Evolutionary conservation across 2,329 filamentous ascomycete genomes (phyloP).

Genomic region (Fusarium continuum): DNA sequence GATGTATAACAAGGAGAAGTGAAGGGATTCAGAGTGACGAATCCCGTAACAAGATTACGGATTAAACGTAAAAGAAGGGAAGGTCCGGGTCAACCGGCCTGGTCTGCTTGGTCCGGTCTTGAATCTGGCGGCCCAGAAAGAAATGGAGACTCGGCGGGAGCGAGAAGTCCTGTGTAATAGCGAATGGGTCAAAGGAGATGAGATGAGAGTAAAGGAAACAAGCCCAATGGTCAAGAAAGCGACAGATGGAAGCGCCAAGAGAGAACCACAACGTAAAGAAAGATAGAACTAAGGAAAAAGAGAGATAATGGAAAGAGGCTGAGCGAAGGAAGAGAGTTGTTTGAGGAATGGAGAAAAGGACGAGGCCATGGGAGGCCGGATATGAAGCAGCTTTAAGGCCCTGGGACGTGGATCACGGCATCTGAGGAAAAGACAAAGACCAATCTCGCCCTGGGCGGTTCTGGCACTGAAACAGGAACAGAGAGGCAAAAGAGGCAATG

Average conservation of each 20-base stretch:
- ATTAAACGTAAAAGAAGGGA: constrained; percentile 39
- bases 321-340: constrained; percentile 37
- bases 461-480: constrained; percentile 45
- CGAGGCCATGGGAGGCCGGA: constrained; percentile 41
- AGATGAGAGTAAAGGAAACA: constrained; percentile 17
- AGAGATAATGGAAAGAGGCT: constrained; percentile 25
- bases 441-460: constrained; percentile 45
- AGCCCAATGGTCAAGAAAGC: constrained; percentile 37
- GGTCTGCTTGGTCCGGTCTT: constrained; percentile 34
- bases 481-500: constrained; percentile 50
- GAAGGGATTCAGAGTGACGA: constrained; percentile 22
- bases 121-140: constrained; percentile 27
- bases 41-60: constrained; percentile 38
- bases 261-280: constrained; percentile 42
- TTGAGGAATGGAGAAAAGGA: constrained; percentile 40
- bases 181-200: constrained; percentile 25
- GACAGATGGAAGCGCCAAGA: constrained; percentile 42
- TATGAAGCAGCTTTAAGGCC: constrained; percentile 47
- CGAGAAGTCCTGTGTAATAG: constrained; percentile 28
- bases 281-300: constrained; percentile 31
- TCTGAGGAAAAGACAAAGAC: constrained; percentile 35
- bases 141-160: constrained; percentile 32
- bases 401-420: constrained; percentile 35
- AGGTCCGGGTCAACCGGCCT: constrained; percentile 44
- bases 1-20: constrained; percentile 18